phyloP scores from a whole-genome alignment of 371 early-diverging fungal genomes.

The Haplosporangium sp. region DNA sequence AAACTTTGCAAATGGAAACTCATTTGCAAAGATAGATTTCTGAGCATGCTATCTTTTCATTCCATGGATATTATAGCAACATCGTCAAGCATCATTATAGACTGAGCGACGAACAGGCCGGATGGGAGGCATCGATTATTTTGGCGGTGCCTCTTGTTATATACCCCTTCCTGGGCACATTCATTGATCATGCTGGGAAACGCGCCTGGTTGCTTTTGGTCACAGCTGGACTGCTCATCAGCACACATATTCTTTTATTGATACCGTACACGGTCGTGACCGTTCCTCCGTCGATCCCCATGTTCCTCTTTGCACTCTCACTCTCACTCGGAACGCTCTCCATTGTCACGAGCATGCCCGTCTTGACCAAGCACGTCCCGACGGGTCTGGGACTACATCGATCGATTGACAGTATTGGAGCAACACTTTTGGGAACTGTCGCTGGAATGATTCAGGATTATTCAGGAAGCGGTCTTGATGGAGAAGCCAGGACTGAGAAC shows the following conservation, averaged over 20 bases:
- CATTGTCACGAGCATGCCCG: constrained; percentile 53
- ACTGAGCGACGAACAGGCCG: constrained; percentile 38
- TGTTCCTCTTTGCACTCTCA: constrained; percentile 55
- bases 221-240: constrained; percentile 37
- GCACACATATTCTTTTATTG: constrained; percentile 35
- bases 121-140: constrained; percentile 42
- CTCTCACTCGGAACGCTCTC: constrained; percentile 50
- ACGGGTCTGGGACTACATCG: constrained; percentile 56
- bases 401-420: constrained; percentile 57
- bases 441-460: constrained; percentile 54
- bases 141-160: constrained; percentile 43
- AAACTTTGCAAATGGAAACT: not conserved
- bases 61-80: constrained; percentile 16
- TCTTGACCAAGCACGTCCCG: constrained; percentile 55
- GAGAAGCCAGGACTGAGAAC: constrained; percentile 27
- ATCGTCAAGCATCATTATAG: constrained; percentile 48
- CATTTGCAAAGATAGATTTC: not conserved
- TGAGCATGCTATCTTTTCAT: no score
- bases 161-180: constrained; percentile 50
- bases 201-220: constrained; percentile 46
- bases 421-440: constrained; percentile 53
- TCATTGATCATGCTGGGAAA: constrained; percentile 49
- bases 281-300: constrained; percentile 54
- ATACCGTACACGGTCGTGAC: constrained; percentile 27
- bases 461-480: constrained; percentile 19